Base-by-base conservation (phyloP, 495 filamentous ascomycete species). In the Staphylotrichum tortipilum region DNA sequence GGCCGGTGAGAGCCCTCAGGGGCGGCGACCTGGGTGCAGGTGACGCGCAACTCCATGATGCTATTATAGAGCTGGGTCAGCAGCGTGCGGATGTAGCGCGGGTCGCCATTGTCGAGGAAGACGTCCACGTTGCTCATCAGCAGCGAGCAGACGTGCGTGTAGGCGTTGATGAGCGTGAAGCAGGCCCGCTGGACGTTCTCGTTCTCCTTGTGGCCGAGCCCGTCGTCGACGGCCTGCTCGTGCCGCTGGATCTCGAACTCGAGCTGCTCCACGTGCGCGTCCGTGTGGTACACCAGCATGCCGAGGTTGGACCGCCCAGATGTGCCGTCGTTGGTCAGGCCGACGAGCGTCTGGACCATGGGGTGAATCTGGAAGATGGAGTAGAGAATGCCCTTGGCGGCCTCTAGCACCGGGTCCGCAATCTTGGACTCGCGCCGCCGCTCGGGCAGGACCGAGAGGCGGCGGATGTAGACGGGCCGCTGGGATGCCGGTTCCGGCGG, bases 341-440 rank as follows among this genome's bases (percentile, higher is more conserved):
- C 78, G 51, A 85, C 81, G 47, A 94, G 66, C 35, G 79, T 81
- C 47, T 83, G 79, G 53, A 89, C 82, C 63, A 84, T 79, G 7
- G 81, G 82, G 57, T 91, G 84, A 26, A 92, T 75, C 57, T 90
- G 86, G 52, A 84, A 83, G 34, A 95, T 75, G 19, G 89, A 82
- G 59, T 90, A 94, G 3, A 94, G 72, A 18, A 97, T 83, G n/a
- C 86, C 85, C 59, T 88, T 90, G 6, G 87, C 88, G 30, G 82
- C 81, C 62, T 90, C 84, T 26, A 90, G 72, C 2, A 91, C 75
- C 2, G 83, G 78, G 56, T 85, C 79, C 14, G 72, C 75, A 9
- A 69, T 41, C 37, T 64, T 73, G 42, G 72, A 68, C 52, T 86
- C 77, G 29, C 82, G 76, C 54, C 86, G 86, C 50, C 86, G 77